Conservation (phyloP, 805 yeast species). For the Wickerhamomyces canadensis region DNA sequence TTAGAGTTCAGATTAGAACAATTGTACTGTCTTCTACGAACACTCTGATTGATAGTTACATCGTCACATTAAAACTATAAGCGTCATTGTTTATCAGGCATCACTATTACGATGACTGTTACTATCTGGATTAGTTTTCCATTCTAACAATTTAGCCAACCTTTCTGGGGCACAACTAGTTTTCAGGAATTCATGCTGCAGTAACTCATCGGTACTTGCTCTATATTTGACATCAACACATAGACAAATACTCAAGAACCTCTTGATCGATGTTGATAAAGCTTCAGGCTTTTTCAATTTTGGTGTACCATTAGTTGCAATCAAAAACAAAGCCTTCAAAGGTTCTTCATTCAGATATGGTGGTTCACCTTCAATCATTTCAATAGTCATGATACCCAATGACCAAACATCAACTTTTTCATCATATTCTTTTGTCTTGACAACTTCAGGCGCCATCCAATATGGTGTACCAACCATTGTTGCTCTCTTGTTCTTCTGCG, state of each 20-base stretch:
- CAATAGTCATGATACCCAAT: conserved; percentile 95
- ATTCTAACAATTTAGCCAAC: conserved; percentile 53
- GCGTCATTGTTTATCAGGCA: too few relatives aligned
- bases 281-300: conserved; percentile 85
- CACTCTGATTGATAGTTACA: too few relatives aligned
- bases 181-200: conserved; percentile 68
- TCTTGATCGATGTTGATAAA: conserved; percentile 70
- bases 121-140: conserved; percentile 26
- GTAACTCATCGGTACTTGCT: conserved; percentile 83
- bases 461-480: conserved; percentile 99
- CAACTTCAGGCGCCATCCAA: conserved; percentile 99
- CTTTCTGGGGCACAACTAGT: conserved; percentile 57
- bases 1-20: too few relatives aligned
- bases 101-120: neutral
- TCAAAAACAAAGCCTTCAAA: conserved; percentile 83
- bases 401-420: conserved; percentile 99
- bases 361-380: conserved; percentile 98
- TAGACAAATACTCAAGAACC: conserved; percentile 83
- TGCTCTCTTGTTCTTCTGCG: conserved; percentile 81
- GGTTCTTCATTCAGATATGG: conserved; percentile 97
- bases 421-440: conserved; percentile 90
- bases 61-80: too few relatives aligned
- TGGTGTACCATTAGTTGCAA: conserved; percentile 97
- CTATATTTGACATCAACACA: conserved; percentile 92
- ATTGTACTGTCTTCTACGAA: too few relatives aligned